These are phyloP conservation scores for Erodium moschatum DNA, from an alignment of 441 rosid species.

Conservation along the genomic window DNA sequence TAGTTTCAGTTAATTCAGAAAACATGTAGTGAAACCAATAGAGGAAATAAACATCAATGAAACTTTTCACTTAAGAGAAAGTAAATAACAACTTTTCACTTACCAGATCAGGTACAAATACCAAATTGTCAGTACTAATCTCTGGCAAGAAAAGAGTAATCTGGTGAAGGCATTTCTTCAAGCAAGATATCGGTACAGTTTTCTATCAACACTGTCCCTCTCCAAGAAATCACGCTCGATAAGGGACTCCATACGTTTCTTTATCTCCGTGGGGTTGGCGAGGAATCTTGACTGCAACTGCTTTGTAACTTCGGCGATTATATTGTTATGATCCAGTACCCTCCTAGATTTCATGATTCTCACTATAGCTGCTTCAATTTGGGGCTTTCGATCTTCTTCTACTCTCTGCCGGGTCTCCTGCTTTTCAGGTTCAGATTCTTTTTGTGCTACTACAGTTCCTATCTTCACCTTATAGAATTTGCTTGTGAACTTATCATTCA, in stretches of 20 bases:
- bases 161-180: slow-evolving; percentile 31
- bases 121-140: slow-evolving; percentile 26
- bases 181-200: slow-evolving; percentile 83
- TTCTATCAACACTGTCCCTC: slow-evolving; percentile 75
- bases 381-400: slow-evolving; percentile 93
- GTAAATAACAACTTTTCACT: slow-evolving; percentile 30
- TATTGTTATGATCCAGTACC: slow-evolving; percentile 82
- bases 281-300: slow-evolving; percentile 31
- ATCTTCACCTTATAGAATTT: slow-evolving; percentile 33
- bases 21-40: background rate
- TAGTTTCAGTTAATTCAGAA: no score
- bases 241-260: slow-evolving; percentile 86
- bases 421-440: slow-evolving; percentile 36
- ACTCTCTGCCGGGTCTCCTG: slow-evolving; percentile 95
- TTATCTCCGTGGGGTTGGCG: slow-evolving; percentile 86
- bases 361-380: slow-evolving; percentile 90
- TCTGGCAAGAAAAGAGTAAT: slow-evolving; percentile 23
- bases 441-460: background rate
- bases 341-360: slow-evolving; percentile 35
- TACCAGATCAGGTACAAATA: slow-evolving; percentile 30
- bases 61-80: slow-evolving; percentile 21
- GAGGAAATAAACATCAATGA: slow-evolving; percentile 27
- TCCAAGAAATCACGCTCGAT: slow-evolving; percentile 93
- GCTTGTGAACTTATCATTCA: slow-evolving; percentile 88
- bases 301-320: slow-evolving; percentile 80